Evolutionary conservation across 2,329 filamentous ascomycete species (phyloP), one percentile per base, ranked within the genome.

Genomic region (Chrysoporthe deuterocubensis): DNA sequence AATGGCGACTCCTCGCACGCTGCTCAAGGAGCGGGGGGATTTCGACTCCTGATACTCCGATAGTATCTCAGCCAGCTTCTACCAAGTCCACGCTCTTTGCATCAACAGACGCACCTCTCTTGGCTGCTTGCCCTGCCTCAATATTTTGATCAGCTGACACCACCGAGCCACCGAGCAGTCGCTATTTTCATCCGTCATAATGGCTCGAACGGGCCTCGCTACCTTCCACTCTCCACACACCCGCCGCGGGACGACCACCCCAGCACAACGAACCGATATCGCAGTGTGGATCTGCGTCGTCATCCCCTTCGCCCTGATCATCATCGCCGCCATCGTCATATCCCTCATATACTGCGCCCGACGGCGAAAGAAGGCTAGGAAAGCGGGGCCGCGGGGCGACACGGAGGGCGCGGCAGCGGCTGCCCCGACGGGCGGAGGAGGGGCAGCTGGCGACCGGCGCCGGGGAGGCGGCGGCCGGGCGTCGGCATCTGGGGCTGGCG

Each of bases 211-310:
- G 5, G 32, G 21, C 50, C 13, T 26, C 50, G 50, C 14, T 16
- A 52, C n/a, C 46, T 8, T 7, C 9, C 18, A 48, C 46, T 52
- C 48, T 26, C 61, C 43, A 26, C 13, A 8, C 14, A 18, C 43
- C 21, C 4, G 26, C 34, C 44, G 8, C 42, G 42, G n/a, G 26
- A 50, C 54, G 61, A 8, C 16, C 16, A 21, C 46, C 32, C 61
- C n/a, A 63, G 11, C 61, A 5, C 61, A 14, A 14, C 37, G n/a
- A 14, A 43, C 61, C 11, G 54, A 50, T 11, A 9, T 56, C 61
- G 21, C 61, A 40, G 48, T 61, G 26, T 65, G 62, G 62, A 64
- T 70, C 43, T 70, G 60, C 43, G 48, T 71, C 44, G 42, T 70
- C 34, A 67, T 71, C 56, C 67, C 69, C 8, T 60, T 71, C 48